A percentile compares a stretch with the other conserved stretches of the same genome.
Evolutionary conservation across 106 monocot genomes (phyloP).

Genomic region (Dendrobium chrysotoxum): DNA sequence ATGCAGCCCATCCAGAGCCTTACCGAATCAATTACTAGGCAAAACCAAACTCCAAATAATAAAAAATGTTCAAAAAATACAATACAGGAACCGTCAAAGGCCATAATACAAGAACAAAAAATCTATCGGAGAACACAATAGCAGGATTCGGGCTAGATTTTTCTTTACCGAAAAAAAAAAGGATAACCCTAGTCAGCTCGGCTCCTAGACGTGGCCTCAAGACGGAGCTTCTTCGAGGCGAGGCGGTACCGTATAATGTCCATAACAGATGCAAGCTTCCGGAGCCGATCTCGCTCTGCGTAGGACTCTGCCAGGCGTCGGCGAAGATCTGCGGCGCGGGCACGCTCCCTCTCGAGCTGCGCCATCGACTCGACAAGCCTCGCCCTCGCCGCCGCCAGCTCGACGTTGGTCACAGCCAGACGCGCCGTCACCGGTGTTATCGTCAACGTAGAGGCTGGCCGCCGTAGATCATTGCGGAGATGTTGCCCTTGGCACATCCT

Average conservation of each 20-base stretch:
- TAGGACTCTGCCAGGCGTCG: conserved; percentile 9
- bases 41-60: too few species aligned
- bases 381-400: conserved; percentile 9
- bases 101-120: too few species aligned
- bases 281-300: conserved; percentile 11
- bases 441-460: neutral
- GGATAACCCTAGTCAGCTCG: neutral
- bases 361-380: conserved; percentile 9
- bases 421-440: neutral
- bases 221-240: neutral
- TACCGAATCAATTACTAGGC: too few species aligned
- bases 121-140: neutral
- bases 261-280: conserved; percentile 1
- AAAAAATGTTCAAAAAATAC: too few species aligned
- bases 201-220: neutral
- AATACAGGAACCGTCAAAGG: too few species aligned
- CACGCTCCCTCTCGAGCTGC: conserved; percentile 8
- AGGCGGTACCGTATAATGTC: conserved; percentile 4
- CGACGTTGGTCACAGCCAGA: neutral
- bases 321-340: conserved; percentile 9
- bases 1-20: too few species aligned
- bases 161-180: neutral
- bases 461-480: neutral
- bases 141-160: neutral
- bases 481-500: neutral